Base-by-base conservation (phyloP, 2,329 filamentous ascomycete species). In the Mariannaea sp. region DNA sequence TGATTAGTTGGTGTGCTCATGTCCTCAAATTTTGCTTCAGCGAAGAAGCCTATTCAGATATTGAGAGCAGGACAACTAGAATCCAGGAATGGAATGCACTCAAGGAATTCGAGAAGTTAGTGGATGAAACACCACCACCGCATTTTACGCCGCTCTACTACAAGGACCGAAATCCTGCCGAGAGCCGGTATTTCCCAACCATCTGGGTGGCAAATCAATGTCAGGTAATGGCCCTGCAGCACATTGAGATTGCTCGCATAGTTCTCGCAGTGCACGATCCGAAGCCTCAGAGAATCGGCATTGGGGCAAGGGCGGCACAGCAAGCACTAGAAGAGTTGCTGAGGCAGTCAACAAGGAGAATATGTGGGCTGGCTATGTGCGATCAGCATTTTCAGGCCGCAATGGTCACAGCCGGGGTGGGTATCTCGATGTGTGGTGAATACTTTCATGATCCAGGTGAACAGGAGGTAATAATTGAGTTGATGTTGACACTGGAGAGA, bases 381-480 rank as follows among this genome's bases (percentile, higher is more conserved):
- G 32, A 61, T 3, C 40, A 48, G 6, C 41, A 40, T 7, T 53
- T 26, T 1, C 58, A 58, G 20, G 55, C 47, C 4, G 33, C 24
- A 1, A 60, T 61, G 55, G 51, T 60, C 0, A 56, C 58, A 0
- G 52, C 55, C 3, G 43, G 41, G 1, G 57, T 58, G 6, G 58
- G 51, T 1, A n/a, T 61, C 1, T 61, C 58, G 0, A 60, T 61
- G 58, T 60, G 58, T 0, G 57, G 58, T 2, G 58, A 61, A 36
- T 58, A 60, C 26, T 61, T 61, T 3, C 29, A 44, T 9, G 43
- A 60, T 0, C n/a, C 49, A 0, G 35, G 46, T 9, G 57, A 61
- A 22, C 58, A 58, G 38, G 43, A 45, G 3, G 52, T 49, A 2
- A 49, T 55, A 10, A 41, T 58, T 2, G 42, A 45, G 5, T 22